phyloP scores from a whole-genome alignment of 2,329 filamentous ascomycete species.

The Chalaropsis ovoidea region DNA sequence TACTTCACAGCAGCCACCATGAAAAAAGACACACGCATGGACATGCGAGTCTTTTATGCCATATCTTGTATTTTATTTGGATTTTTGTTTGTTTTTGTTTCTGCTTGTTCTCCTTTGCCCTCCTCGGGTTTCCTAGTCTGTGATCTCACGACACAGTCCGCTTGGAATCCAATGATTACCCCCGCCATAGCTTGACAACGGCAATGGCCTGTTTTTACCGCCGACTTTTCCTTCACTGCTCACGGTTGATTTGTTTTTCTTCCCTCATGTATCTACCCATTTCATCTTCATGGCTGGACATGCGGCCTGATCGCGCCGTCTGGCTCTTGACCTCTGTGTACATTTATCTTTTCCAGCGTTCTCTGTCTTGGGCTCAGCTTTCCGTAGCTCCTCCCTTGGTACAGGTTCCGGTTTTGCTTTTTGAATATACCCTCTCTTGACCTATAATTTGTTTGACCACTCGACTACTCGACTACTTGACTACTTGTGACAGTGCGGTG shows the following conservation, averaged over 20 bases:
- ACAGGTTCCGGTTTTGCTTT: not conserved
- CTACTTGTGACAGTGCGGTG: too few species aligned
- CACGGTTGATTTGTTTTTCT: not conserved
- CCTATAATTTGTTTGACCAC: not conserved
- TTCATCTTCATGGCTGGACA: not conserved
- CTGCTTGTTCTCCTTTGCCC: not conserved
- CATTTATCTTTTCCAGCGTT: not conserved
- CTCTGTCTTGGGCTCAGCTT: not conserved
- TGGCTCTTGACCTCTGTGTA: not conserved
- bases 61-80: constrained; percentile 2
- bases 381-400: not conserved
- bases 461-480: too few species aligned
- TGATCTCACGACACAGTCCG: not conserved
- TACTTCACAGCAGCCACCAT: not conserved
- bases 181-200: too few species aligned
- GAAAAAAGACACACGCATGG: not conserved
- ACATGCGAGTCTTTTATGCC: not conserved
- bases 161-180: not conserved
- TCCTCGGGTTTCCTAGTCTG: not conserved
- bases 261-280: not conserved
- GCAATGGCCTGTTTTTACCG: too few species aligned
- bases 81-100: not conserved
- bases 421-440: not conserved
- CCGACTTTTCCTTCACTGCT: not conserved
- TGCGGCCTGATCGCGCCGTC: not conserved